phyloP scores from a whole-genome alignment of 441 rosid species.

The Bocquillonia castaneifolia region DNA sequence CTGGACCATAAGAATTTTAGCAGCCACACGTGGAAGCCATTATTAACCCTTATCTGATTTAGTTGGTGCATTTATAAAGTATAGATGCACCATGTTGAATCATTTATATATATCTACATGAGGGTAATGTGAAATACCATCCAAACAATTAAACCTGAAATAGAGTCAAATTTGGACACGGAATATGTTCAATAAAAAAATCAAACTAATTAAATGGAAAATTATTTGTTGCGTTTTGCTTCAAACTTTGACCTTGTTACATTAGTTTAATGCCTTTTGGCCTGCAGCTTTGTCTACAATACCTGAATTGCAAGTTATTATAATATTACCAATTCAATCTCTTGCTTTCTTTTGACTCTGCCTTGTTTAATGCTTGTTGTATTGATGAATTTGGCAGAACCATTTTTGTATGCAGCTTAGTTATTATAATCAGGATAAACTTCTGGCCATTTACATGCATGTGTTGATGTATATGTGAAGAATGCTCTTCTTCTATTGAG shows the following conservation, averaged over 20 bases:
- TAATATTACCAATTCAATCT: background rate
- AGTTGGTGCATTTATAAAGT: background rate
- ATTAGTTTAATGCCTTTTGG: background rate
- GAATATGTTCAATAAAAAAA: background rate
- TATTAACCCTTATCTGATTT: too few species aligned
- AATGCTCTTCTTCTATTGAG: too few species aligned
- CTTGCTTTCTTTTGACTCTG: background rate
- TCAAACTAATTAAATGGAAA: background rate
- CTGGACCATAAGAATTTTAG: too few species aligned
- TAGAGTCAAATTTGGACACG: background rate
- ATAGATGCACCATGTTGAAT: background rate
- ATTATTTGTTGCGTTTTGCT: background rate
- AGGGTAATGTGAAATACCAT: background rate
- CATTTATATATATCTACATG: background rate
- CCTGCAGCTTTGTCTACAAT: background rate
- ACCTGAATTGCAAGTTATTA: background rate
- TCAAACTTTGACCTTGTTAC: background rate
- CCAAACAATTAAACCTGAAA: background rate
- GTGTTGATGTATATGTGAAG: background rate
- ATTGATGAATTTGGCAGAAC: background rate
- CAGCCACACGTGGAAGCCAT: too few species aligned
- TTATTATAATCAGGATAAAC: background rate
- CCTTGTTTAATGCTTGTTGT: background rate
- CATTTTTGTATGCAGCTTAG: background rate
- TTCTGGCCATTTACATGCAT: background rate